Percentiles rank a stretch among this genome's conserved stretches.
These are phyloP conservation scores for Agrocybe pediades DNA, from an alignment of 768 basidiomycete genomes.

Conservation along the genomic window DNA sequence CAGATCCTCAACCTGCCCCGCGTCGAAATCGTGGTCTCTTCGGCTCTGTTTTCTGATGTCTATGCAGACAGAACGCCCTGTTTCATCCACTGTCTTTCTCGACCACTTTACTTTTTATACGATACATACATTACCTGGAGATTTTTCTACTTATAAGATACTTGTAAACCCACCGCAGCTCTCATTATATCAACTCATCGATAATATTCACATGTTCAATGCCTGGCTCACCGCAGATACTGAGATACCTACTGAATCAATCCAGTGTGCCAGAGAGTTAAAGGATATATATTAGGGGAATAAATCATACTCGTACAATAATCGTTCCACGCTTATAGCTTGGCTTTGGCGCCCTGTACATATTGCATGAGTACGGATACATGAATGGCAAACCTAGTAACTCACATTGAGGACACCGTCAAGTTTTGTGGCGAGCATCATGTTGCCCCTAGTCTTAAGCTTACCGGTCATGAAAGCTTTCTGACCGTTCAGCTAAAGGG, in stretches of 20 bases:
- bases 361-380: background rate
- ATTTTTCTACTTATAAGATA: constrained; percentile 2
- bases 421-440: constrained; percentile 94
- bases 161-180: constrained; percentile 13
- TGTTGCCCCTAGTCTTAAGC: constrained; percentile 89
- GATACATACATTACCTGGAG: constrained; percentile 12
- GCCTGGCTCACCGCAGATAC: background rate
- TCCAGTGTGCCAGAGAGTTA: background rate
- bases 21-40: constrained; percentile 81
- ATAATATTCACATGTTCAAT: background rate
- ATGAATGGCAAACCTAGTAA: background rate
- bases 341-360: constrained; percentile 43
- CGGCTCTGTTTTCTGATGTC: constrained; percentile 62
- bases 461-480: constrained; percentile 97
- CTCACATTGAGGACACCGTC: constrained; percentile 79
- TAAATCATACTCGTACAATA: background rate
- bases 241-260: too few relatives aligned
- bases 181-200: constrained; percentile 7
- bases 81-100: constrained; percentile 6
- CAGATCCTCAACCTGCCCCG: constrained; percentile 75
- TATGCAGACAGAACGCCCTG: background rate
- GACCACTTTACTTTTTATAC: constrained; percentile 7
- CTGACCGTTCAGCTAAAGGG: constrained; percentile 75
- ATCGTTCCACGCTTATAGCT: constrained; percentile 34
- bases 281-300: constrained; percentile 7